Conservation (phyloP, 768 basidiomycete genomes). For the Jaapia argillacea region DNA sequence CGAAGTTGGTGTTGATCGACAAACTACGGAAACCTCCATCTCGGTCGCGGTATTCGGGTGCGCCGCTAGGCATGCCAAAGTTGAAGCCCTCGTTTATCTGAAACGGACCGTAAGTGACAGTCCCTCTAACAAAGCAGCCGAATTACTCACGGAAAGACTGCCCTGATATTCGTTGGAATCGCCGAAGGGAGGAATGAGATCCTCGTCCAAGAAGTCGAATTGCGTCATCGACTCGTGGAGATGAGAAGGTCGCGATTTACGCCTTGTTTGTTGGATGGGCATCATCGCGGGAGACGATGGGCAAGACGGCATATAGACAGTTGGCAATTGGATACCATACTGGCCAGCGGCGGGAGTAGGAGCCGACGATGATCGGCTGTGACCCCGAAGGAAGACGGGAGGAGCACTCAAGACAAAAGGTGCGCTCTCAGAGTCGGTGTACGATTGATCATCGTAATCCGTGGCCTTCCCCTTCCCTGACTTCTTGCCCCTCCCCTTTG, state of each 20-base stretch:
- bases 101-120: background rate
- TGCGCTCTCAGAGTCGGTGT: conserved; percentile 41
- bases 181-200: background rate
- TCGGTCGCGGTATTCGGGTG: no score
- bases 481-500: conserved; percentile 30
- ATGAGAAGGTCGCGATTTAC: background rate
- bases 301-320: conserved; percentile 52
- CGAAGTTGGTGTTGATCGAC: no score
- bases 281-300: conserved; percentile 53
- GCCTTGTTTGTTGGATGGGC: conserved; percentile 4
- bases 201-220: background rate
- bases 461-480: conserved; percentile 37
- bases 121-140: background rate
- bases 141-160: background rate
- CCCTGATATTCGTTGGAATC: background rate
- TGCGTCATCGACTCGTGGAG: background rate
- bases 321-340: conserved; percentile 63
- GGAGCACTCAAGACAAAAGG: conserved; percentile 26
- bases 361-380: conserved; percentile 39
- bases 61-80: background rate
- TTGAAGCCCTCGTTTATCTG: background rate
- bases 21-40: no score
- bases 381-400: conserved; percentile 24
- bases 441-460: conserved; percentile 39
- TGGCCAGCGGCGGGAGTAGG: conserved; percentile 57